A percentile compares a stretch with the other conserved stretches of the same genome.
Conservation (phyloP, 139 green algal genomes). For the Volvox reticuliferus region DNA sequence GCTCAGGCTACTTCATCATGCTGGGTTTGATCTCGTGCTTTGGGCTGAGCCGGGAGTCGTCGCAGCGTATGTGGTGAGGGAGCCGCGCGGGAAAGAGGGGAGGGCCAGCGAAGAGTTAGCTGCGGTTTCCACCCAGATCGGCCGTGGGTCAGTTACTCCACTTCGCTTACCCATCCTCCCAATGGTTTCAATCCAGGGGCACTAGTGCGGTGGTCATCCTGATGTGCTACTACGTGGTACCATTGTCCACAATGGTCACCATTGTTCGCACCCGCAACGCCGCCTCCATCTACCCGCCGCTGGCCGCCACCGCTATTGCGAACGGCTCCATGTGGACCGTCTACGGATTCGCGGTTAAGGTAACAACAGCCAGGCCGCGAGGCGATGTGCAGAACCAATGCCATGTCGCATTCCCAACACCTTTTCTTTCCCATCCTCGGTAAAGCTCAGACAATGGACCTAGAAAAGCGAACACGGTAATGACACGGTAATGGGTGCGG, state of each 20-base stretch:
- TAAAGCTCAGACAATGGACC: no score
- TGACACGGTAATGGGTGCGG: no score
- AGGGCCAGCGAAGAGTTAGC: background rate
- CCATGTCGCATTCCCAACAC: no score
- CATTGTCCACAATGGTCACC: conserved; percentile 49
- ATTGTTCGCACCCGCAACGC: conserved; percentile 44
- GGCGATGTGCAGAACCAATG: no score
- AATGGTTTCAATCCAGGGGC: conserved; percentile 34
- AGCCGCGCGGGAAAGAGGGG: no score
- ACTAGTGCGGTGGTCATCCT: conserved; percentile 49
- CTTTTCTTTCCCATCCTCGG: no score
- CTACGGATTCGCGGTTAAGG: conserved; percentile 7
- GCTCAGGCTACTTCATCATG: conserved; percentile 18
- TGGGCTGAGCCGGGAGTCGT: background rate
- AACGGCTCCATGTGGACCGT: conserved; percentile 52
- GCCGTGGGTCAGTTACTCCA: no score
- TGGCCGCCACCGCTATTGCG: conserved; percentile 31
- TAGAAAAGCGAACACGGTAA: no score
- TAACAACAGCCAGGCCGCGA: background rate
- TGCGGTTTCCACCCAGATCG: background rate
- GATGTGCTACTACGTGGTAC: conserved; percentile 56
- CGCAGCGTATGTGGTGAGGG: conserved; percentile 44
- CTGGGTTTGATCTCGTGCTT: conserved; percentile 39
- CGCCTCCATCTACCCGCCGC: conserved; percentile 51
- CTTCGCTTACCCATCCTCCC: no score